These are phyloP conservation scores for Nicotiana obtusifolia DNA, from an alignment of 257 asterid genomes.

Conservation along the genomic window DNA sequence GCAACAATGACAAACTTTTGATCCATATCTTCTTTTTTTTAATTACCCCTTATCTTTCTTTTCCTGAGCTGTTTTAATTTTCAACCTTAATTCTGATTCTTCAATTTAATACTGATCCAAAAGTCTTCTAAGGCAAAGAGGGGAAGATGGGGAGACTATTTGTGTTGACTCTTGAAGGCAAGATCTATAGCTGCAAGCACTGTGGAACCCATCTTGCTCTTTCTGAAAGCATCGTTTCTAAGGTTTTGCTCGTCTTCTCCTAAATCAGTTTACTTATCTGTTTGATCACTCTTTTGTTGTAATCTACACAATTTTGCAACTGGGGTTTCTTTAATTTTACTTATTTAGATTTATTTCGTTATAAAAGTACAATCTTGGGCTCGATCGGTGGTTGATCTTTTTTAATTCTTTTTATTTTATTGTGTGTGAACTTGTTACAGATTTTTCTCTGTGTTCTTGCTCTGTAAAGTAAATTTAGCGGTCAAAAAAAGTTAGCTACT, in stretches of 20 bases:
- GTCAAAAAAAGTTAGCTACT: not conserved
- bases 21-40: not conserved
- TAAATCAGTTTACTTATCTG: not conserved
- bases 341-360: not conserved
- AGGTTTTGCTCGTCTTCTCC: slow-evolving; percentile 3
- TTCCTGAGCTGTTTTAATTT: not conserved
- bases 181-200: slow-evolving; percentile 18
- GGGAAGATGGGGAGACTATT: slow-evolving; percentile 18
- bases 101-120: not conserved
- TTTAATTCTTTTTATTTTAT: not conserved
- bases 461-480: not conserved
- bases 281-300: not conserved
- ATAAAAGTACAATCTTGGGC: not conserved
- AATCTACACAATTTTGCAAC: not conserved
- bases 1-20: not conserved
- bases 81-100: not conserved
- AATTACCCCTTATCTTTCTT: not conserved
- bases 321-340: not conserved
- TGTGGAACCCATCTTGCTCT: slow-evolving; percentile 24
- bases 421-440: not conserved
- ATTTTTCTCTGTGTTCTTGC: not conserved
- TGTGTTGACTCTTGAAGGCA: slow-evolving; percentile 18
- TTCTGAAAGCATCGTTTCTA: slow-evolving; percentile 14
- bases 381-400: not conserved
- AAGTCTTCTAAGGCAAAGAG: slow-evolving; percentile 1